Evolutionary conservation across 495 filamentous ascomycete species (phyloP).

Genomic region (Lentithecium fluviatile): DNA sequence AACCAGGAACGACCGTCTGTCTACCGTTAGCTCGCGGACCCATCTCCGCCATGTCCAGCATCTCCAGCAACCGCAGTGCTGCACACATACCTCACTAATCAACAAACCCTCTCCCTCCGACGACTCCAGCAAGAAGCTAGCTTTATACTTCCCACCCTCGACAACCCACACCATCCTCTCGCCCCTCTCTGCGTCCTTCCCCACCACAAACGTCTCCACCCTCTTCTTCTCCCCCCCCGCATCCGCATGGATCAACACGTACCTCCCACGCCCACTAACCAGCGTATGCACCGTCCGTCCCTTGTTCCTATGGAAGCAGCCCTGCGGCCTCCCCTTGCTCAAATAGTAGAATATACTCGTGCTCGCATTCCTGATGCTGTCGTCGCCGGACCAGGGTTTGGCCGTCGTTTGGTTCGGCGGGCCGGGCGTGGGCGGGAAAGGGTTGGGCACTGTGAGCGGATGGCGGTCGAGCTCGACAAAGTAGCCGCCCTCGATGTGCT

Average conservation of each 20-base stretch:
- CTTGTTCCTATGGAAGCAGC: slow-evolving; percentile 61
- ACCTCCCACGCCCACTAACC: slow-evolving; percentile 58
- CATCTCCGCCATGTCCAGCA: background rate
- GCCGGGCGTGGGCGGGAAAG: slow-evolving; percentile 29
- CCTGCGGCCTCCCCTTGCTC: slow-evolving; percentile 55
- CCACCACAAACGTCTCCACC: slow-evolving; percentile 64
- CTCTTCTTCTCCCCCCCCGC: slow-evolving; percentile 45
- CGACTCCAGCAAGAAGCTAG: slow-evolving; percentile 56
- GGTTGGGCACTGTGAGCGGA: too few relatives aligned
- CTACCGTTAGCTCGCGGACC: background rate
- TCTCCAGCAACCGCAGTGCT: slow-evolving; percentile 37
- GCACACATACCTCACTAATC: too few relatives aligned
- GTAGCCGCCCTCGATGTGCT: slow-evolving; percentile 66
- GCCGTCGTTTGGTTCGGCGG: background rate
- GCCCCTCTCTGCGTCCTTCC: slow-evolving; percentile 53
- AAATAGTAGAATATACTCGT: slow-evolving; percentile 63
- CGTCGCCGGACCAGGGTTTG: slow-evolving; percentile 39
- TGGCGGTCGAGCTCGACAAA: slow-evolving; percentile 64
- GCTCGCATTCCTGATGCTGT: slow-evolving; percentile 47
- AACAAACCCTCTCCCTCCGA: slow-evolving; percentile 52
- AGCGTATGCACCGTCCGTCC: slow-evolving; percentile 61
- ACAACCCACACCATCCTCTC: slow-evolving; percentile 69
- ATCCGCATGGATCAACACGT: slow-evolving; percentile 60
- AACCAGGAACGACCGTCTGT: slow-evolving; percentile 62
- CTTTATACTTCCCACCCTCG: slow-evolving; percentile 64